These are phyloP conservation scores for Endothia cerciana DNA, from an alignment of 2,329 filamentous ascomycete genomes.

Conservation along the genomic window DNA sequence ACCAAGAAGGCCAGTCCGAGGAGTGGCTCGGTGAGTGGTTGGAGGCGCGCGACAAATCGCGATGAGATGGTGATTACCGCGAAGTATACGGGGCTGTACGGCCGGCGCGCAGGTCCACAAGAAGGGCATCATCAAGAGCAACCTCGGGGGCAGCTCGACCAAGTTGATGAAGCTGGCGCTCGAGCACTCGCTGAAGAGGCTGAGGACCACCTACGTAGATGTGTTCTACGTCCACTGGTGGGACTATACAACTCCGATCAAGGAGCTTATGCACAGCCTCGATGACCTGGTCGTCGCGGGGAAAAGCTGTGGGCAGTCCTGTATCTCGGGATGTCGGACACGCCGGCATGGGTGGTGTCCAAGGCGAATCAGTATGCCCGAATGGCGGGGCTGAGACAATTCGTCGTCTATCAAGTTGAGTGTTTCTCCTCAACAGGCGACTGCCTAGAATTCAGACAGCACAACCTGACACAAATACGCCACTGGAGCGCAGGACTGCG, in stretches of 20 bases:
- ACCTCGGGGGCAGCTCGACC: slow-evolving; percentile 50
- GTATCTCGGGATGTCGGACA: slow-evolving; percentile 39
- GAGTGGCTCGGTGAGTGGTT: slow-evolving; percentile 63
- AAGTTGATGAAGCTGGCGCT: slow-evolving; percentile 45
- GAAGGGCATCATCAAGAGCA: slow-evolving; percentile 33
- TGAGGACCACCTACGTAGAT: slow-evolving; percentile 43
- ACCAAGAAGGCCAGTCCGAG: slow-evolving; percentile 62
- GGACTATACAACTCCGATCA: slow-evolving; percentile 34
- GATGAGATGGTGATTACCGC: slow-evolving; percentile 59
- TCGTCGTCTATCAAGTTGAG: slow-evolving; percentile 46
- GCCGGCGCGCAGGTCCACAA: slow-evolving; percentile 30
- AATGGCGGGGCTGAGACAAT: slow-evolving; percentile 34
- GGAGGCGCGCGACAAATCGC: slow-evolving; percentile 49
- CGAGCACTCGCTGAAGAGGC: slow-evolving; percentile 45
- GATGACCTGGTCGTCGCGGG: slow-evolving; percentile 34
- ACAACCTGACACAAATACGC: background rate
- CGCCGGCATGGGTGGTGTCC: slow-evolving; percentile 39
- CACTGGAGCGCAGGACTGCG: slow-evolving; percentile 31
- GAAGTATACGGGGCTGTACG: slow-evolving; percentile 54
- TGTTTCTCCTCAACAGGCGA: slow-evolving; percentile 27
- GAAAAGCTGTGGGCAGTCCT: no score
- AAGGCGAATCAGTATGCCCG: slow-evolving; percentile 37
- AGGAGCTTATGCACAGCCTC: slow-evolving; percentile 36
- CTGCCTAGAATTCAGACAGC: background rate
- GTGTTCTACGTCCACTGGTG: slow-evolving; percentile 39